These are phyloP conservation scores for Venturia carpophila DNA, from an alignment of 2,329 filamentous ascomycete genomes.

Conservation along the genomic window DNA sequence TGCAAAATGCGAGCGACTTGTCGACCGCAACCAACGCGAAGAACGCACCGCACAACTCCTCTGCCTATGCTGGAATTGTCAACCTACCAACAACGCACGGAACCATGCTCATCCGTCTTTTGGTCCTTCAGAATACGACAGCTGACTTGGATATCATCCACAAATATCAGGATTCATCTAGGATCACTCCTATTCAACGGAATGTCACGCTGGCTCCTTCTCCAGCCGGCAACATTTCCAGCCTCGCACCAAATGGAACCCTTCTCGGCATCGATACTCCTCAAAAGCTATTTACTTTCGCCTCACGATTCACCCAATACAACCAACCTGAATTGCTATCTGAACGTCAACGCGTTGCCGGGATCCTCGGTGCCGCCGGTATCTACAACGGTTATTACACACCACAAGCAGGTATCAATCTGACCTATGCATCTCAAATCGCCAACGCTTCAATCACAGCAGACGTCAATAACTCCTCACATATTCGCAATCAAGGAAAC, in stretches of 20 bases:
- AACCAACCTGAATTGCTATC: conserved; percentile 18
- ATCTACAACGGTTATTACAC: conserved; percentile 17
- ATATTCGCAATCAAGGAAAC: neutral
- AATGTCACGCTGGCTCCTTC: neutral
- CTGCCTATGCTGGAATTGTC: conserved; percentile 15
- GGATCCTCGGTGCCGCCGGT: conserved; percentile 18
- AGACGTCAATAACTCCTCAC: neutral
- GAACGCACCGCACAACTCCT: neutral
- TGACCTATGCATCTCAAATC: conserved; percentile 5
- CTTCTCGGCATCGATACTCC: neutral
- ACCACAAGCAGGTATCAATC: conserved; percentile 18
- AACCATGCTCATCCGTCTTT: conserved; percentile 20
- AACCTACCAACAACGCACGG: conserved; percentile 20
- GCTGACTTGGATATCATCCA: neutral
- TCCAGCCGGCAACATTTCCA: neutral
- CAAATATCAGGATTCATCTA: neutral
- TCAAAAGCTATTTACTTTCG: conserved; percentile 17
- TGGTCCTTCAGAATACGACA: conserved; percentile 16
- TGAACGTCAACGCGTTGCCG: conserved; percentile 17
- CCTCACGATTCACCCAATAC: conserved; percentile 18
- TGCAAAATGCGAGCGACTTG: neutral
- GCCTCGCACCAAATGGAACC: neutral
- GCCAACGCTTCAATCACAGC: conserved; percentile 17
- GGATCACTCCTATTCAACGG: neutral
- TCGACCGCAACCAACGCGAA: neutral